phyloP scores from a whole-genome alignment of 768 basidiomycete genomes.

The Mycena capillaripes region DNA sequence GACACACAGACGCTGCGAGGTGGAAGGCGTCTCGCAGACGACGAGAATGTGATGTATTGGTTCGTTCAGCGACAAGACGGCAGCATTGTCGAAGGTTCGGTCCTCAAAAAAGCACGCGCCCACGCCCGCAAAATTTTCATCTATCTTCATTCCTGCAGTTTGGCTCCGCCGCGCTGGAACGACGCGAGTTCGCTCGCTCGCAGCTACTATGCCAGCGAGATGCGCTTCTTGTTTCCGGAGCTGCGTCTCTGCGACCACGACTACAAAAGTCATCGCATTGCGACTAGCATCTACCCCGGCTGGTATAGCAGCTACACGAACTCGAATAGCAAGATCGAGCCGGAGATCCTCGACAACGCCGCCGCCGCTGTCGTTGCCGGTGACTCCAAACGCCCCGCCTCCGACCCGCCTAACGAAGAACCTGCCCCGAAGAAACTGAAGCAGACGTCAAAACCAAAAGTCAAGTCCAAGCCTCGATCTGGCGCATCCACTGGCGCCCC shows the following conservation, averaged over 20 bases:
- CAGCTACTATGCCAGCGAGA: slow-evolving; percentile 6
- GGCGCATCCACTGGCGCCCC: too few relatives aligned
- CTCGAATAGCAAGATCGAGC: not conserved
- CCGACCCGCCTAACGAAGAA: too few relatives aligned
- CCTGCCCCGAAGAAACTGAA: too few relatives aligned
- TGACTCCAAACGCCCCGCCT: too few relatives aligned
- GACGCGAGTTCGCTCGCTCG: not conserved
- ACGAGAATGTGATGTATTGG: slow-evolving; percentile 20
- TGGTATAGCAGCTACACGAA: not conserved
- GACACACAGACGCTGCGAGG: not conserved
- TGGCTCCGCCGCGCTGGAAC: not conserved
- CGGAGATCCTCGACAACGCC: not conserved
- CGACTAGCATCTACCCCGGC: not conserved
- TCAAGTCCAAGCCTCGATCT: too few relatives aligned
- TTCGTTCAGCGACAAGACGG: slow-evolving; percentile 2
- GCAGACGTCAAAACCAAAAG: too few relatives aligned
- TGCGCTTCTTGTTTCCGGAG: not conserved
- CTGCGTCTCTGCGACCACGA: not conserved
- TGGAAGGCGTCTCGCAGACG: not conserved
- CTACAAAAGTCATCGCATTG: slow-evolving; percentile 6
- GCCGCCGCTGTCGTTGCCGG: too few relatives aligned
- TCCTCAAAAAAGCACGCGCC: not conserved
- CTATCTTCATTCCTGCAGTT: not conserved
- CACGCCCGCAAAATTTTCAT: not conserved
- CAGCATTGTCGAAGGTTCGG: not conserved